A percentile compares a stretch with the other conserved stretches of the same genome.
phyloP scores from a whole-genome alignment of 2,329 filamentous ascomycete genomes.

The Penicillium glabrum region DNA sequence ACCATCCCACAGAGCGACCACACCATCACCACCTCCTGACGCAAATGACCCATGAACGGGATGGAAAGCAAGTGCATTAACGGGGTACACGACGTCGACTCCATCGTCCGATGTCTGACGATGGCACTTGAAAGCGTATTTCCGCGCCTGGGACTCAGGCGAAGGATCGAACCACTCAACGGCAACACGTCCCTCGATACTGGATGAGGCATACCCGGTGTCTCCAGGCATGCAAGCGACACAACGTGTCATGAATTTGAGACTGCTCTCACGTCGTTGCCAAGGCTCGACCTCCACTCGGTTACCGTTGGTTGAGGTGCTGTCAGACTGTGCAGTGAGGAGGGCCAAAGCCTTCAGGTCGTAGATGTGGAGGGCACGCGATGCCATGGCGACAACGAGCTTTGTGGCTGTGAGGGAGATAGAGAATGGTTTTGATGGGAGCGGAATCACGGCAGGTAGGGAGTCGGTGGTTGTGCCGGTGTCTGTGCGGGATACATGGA shows the following conservation, averaged over 20 bases:
- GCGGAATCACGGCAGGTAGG: slow-evolving; percentile 63
- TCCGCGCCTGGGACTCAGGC: slow-evolving; percentile 80
- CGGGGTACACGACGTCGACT: slow-evolving; percentile 83
- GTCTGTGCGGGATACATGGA: slow-evolving; percentile 73
- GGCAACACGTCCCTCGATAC: slow-evolving; percentile 91
- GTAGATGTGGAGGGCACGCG: slow-evolving; percentile 91
- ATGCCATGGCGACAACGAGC: slow-evolving; percentile 93
- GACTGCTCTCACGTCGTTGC: slow-evolving; percentile 88
- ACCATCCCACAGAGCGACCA: slow-evolving; percentile 91
- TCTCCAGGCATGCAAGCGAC: slow-evolving; percentile 97
- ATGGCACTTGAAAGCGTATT: slow-evolving; percentile 99
- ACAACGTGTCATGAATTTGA: slow-evolving; percentile 93
- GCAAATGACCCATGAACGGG: slow-evolving; percentile 81
- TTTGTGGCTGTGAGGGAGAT: slow-evolving; percentile 76
- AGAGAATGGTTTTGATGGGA: slow-evolving; percentile 87
- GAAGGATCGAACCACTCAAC: slow-evolving; percentile 98
- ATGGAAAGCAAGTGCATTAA: slow-evolving; percentile 88
- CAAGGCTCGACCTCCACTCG: slow-evolving; percentile 68
- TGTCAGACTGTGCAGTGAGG: slow-evolving; percentile 51
- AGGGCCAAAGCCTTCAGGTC: slow-evolving; percentile 69
- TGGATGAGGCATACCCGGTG: slow-evolving; percentile 85
- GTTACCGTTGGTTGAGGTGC: slow-evolving; percentile 33
- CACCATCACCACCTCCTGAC: slow-evolving; percentile 83
- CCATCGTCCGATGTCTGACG: slow-evolving; percentile 65
- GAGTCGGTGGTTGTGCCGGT: slow-evolving; percentile 49